Conservation (phyloP, 2,329 filamentous ascomycete genomes). For the Penicillium verrucosum region DNA sequence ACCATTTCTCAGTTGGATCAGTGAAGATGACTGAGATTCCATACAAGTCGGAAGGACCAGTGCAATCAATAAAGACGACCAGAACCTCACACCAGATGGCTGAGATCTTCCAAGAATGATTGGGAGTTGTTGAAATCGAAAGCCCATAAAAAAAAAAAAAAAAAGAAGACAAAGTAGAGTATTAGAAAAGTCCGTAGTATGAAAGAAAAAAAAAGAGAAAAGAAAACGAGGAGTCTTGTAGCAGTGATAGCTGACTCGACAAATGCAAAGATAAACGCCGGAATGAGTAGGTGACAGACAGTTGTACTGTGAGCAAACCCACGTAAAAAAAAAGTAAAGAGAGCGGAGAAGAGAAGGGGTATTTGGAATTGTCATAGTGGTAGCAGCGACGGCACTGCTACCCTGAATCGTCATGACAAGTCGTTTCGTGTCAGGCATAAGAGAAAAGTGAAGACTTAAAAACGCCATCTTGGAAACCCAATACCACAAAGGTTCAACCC, state of each 20-base stretch:
- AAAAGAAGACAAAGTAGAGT: slow-evolving; percentile 2
- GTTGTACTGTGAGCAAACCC: not conserved
- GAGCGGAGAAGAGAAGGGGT: slow-evolving; percentile 4
- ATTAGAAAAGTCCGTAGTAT: slow-evolving; percentile 9
- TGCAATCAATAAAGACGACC: slow-evolving; percentile 40
- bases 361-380: slow-evolving; percentile 6
- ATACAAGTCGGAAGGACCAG: slow-evolving; percentile 17
- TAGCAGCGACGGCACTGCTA: not conserved
- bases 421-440: slow-evolving; percentile 5
- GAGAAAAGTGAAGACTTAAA: slow-evolving; percentile 4
- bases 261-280: slow-evolving; percentile 11
- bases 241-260: slow-evolving; percentile 1
- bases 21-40: slow-evolving; percentile 29
- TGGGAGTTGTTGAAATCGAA: slow-evolving; percentile 1
- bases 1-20: slow-evolving; percentile 30
- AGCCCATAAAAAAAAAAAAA: not conserved
- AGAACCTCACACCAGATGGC: slow-evolving; percentile 9
- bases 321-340: not conserved
- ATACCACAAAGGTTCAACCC: slow-evolving; percentile 2
- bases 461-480: slow-evolving; percentile 13
- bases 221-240: not conserved
- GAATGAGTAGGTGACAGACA: not conserved
- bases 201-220: not conserved
- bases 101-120: not conserved
- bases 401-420: slow-evolving; percentile 6